Conservation (phyloP, 2,329 filamentous ascomycete species). For the Plectosphaerella cucumerina region DNA sequence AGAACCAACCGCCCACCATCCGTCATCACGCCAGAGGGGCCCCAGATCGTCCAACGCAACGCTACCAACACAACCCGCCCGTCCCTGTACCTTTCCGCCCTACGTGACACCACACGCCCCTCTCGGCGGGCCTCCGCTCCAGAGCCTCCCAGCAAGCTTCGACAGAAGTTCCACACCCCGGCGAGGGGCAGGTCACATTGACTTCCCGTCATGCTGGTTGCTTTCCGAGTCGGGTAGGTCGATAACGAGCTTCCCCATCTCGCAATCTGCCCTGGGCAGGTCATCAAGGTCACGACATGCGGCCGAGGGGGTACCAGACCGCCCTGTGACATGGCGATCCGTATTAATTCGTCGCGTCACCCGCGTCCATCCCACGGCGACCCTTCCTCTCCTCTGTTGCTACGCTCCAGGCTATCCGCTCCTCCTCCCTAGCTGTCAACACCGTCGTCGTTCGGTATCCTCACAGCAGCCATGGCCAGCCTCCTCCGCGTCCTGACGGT, state of each 20-base stretch:
- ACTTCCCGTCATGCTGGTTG: background rate
- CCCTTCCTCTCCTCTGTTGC: background rate
- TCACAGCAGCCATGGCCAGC: slow-evolving; percentile 6
- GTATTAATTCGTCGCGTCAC: background rate
- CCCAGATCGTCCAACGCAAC: too few species aligned
- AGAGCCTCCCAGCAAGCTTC: too few species aligned
- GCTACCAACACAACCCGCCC: too few species aligned
- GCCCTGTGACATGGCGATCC: background rate
- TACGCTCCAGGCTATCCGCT: background rate
- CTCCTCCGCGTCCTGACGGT: slow-evolving; percentile 3
- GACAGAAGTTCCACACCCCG: too few species aligned
- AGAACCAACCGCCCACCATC: too few species aligned
- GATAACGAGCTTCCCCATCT: background rate
- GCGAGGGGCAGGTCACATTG: too few species aligned
- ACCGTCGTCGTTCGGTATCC: background rate
- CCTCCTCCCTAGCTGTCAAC: background rate
- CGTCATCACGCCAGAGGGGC: too few species aligned
- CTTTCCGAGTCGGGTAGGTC: background rate
- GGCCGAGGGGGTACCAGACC: background rate
- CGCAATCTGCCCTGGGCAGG: background rate
- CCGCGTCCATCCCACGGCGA: background rate
- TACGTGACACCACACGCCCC: too few species aligned
- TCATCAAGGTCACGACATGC: background rate
- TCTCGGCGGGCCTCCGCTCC: too few species aligned
- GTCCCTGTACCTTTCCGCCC: too few species aligned